Conservation (phyloP, 306 rosid genomes). For the Rosa chinensis region DNA sequence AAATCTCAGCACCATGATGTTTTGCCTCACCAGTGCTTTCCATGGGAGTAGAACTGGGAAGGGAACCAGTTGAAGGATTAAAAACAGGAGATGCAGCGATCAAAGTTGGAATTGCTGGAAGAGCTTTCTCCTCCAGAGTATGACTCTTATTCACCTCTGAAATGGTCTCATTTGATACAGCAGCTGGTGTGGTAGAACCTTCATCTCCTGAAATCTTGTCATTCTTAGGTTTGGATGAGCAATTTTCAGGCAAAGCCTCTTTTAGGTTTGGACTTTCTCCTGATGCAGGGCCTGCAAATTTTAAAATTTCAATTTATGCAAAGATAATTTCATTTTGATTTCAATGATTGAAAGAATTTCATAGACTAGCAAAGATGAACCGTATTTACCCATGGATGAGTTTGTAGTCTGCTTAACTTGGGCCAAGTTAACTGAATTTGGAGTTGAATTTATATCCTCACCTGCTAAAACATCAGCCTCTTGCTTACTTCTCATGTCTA, state of each 20-base stretch:
- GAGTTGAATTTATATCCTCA: conserved; percentile 38
- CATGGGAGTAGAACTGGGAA: conserved; percentile 30
- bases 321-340: conserved; percentile 7
- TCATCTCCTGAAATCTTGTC: conserved; percentile 34
- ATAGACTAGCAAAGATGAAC: conserved; percentile 5
- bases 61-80: conserved; percentile 42
- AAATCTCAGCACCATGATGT: conserved; percentile 40
- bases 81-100: conserved; percentile 32
- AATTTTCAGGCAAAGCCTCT: conserved; percentile 37
- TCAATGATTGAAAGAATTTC: not conserved
- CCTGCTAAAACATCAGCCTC: conserved; percentile 35
- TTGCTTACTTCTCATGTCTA: conserved; percentile 29
- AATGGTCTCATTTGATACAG: conserved; percentile 21
- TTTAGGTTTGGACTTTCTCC: conserved; percentile 41
- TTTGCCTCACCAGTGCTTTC: conserved; percentile 32
- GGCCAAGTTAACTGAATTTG: conserved; percentile 34
- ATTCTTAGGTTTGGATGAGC: conserved; percentile 29
- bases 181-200: conserved; percentile 28
- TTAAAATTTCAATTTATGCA: conserved; percentile 16
- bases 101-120: conserved; percentile 36
- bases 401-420: conserved; percentile 39
- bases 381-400: conserved; percentile 48
- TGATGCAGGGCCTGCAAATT: conserved; percentile 50
- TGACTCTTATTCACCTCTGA: conserved; percentile 41
- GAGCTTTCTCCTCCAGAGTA: conserved; percentile 32